phyloP scores from a whole-genome alignment of 176 grass and related monocot genomes.

The Cocos nucifera region DNA sequence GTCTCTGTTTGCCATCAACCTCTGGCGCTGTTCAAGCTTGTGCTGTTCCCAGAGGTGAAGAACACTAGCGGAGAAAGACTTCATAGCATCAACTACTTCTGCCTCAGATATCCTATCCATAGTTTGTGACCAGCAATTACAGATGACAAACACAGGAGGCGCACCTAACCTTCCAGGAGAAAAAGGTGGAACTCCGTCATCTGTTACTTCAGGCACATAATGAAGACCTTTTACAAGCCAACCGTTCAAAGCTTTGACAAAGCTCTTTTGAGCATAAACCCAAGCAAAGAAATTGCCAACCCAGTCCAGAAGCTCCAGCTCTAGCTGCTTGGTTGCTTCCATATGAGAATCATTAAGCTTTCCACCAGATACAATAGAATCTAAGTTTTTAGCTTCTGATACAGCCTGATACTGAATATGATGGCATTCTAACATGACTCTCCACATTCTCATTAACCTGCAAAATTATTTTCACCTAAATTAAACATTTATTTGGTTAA shows the following conservation, averaged over 20 bases:
- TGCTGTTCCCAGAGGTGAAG: slow-evolving; percentile 41
- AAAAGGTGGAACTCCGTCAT: slow-evolving; percentile 50
- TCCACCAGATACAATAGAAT: slow-evolving; percentile 24
- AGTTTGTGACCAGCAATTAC: slow-evolving; percentile 45
- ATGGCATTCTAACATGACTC: slow-evolving; percentile 62
- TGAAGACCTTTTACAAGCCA: slow-evolving; percentile 65
- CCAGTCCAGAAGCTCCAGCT: slow-evolving; percentile 44
- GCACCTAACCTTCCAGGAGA: slow-evolving; percentile 64
- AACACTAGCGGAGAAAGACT: slow-evolving; percentile 35
- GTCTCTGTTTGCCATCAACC: slow-evolving; percentile 33
- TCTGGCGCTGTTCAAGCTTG: slow-evolving; percentile 31
- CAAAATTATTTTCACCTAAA: slow-evolving; percentile 3
- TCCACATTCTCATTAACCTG: slow-evolving; percentile 79
- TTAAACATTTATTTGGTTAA: neutral
- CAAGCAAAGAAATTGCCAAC: slow-evolving; percentile 36
- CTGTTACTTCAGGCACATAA: slow-evolving; percentile 56
- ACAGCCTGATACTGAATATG: slow-evolving; percentile 44
- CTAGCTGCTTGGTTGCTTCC: slow-evolving; percentile 30
- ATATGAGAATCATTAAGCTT: slow-evolving; percentile 38
- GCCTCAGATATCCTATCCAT: slow-evolving; percentile 31
- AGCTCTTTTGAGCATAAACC: slow-evolving; percentile 50
- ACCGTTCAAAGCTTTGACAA: slow-evolving; percentile 40
- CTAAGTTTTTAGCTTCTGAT: slow-evolving; percentile 37
- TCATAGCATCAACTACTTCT: slow-evolving; percentile 27
- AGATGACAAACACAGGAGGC: slow-evolving; percentile 52